These are phyloP conservation scores for Salix brachista DNA, from an alignment of 345 rosid species.

Conservation along the genomic window DNA sequence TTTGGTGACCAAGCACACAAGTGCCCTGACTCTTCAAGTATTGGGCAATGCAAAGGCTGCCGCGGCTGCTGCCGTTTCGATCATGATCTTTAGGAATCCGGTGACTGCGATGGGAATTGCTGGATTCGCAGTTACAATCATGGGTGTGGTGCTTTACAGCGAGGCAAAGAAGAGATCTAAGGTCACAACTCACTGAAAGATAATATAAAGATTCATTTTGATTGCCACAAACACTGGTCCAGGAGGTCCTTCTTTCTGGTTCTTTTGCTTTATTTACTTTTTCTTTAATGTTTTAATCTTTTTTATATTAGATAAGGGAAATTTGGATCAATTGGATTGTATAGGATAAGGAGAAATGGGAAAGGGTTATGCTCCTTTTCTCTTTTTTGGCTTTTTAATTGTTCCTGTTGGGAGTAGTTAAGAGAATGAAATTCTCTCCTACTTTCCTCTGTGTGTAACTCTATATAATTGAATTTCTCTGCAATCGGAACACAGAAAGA, in stretches of 20 bases:
- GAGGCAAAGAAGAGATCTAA: conserved; percentile 99
- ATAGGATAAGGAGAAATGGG: conserved; percentile 36
- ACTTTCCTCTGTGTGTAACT: conserved; percentile 34
- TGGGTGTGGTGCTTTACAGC: conserved; percentile 97
- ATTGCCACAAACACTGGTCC: conserved; percentile 39
- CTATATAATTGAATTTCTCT: conserved; percentile 13
- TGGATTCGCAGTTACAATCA: conserved; percentile 80
- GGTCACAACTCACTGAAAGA: conserved; percentile 44
- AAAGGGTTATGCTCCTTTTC: conserved; percentile 22
- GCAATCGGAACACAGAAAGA: conserved; percentile 19
- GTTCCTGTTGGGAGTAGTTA: conserved; percentile 22
- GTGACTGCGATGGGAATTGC: conserved; percentile 89
- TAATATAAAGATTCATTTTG: conserved; percentile 26
- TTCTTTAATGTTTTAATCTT: conserved; percentile 24
- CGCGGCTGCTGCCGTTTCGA: conserved; percentile 88
- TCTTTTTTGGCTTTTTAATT: conserved; percentile 13
- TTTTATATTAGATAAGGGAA: conserved; percentile 23
- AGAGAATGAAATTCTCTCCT: conserved; percentile 44
- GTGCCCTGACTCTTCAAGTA: conserved; percentile 94
- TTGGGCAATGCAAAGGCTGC: conserved; percentile 99
- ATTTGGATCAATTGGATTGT: conserved; percentile 42
- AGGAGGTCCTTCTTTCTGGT: conserved; percentile 24
- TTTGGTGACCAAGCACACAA: conserved; percentile 95
- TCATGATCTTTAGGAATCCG: conserved; percentile 87
- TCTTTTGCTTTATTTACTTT: conserved; percentile 30